Conservation (phyloP, 495 filamentous ascomycete genomes). For the Penicillium canescens region DNA sequence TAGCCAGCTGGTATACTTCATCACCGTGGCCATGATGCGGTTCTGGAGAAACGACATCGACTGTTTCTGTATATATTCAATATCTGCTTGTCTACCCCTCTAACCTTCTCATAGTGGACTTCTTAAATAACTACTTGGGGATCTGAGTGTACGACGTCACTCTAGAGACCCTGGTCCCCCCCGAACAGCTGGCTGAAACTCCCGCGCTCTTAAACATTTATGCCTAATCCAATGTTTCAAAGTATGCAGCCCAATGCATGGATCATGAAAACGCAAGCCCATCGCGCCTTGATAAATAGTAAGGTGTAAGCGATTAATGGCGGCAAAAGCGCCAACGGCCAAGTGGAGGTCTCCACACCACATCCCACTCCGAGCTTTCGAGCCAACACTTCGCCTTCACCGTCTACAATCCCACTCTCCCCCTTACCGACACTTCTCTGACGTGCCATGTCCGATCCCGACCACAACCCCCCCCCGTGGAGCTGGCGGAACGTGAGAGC, state of each 20-base stretch:
- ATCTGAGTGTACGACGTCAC: too few relatives aligned
- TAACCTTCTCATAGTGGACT: too few relatives aligned
- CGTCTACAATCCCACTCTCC: neutral
- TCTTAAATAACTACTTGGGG: too few relatives aligned
- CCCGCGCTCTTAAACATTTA: neutral
- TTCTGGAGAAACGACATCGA: too few relatives aligned
- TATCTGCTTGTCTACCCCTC: too few relatives aligned
- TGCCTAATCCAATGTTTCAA: neutral
- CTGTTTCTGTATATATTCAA: too few relatives aligned
- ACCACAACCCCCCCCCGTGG: conserved; percentile 50
- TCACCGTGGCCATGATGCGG: too few relatives aligned
- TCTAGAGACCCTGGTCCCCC: too few relatives aligned
- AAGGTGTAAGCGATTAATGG: conserved; percentile 1
- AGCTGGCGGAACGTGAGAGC: conserved; percentile 48
- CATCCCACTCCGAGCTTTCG: conserved; percentile 1
- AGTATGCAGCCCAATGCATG: neutral
- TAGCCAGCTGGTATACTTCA: neutral
- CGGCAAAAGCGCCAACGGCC: conserved; percentile 8
- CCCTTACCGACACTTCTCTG: neutral
- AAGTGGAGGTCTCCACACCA: conserved; percentile 4
- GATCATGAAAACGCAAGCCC: neutral
- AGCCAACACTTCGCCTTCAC: conserved; percentile 2
- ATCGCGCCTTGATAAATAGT: neutral
- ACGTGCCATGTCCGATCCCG: conserved; percentile 24
- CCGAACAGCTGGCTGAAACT: neutral